phyloP scores from a whole-genome alignment of 2,329 filamentous ascomycete species.

The Rhynchosporium agropyri region DNA sequence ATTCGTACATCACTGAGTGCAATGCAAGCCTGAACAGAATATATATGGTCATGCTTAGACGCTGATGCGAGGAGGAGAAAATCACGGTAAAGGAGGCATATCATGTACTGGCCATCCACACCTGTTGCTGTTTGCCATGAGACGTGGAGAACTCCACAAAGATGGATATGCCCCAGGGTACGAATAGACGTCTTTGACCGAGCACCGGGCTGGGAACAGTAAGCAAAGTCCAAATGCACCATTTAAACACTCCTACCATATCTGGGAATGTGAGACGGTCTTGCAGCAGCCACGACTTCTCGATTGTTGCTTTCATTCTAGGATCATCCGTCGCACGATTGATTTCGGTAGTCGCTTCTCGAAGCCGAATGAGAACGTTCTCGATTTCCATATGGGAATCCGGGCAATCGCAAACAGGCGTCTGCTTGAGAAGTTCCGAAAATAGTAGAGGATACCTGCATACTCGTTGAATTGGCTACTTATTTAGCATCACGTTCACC shows the following conservation, averaged over 20 bases:
- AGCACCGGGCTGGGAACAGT: conserved; percentile 46
- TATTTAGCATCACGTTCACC: conserved; percentile 15
- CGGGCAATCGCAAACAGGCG: conserved; percentile 82
- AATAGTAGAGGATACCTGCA: conserved; percentile 91
- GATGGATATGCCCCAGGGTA: conserved; percentile 74
- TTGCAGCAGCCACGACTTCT: conserved; percentile 84
- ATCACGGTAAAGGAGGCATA: conserved; percentile 80
- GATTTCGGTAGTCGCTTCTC: conserved; percentile 76
- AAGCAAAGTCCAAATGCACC: not conserved
- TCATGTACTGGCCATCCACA: conserved; percentile 78
- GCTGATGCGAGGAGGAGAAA: conserved; percentile 76
- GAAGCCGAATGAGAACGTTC: conserved; percentile 69
- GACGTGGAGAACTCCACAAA: conserved; percentile 83
- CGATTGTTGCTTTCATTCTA: conserved; percentile 67
- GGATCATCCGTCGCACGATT: conserved; percentile 83
- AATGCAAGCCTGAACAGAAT: conserved; percentile 76
- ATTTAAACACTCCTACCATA: conserved; percentile 54
- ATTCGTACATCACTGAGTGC: conserved; percentile 65
- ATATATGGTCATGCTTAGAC: conserved; percentile 64
- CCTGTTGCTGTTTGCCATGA: conserved; percentile 74
- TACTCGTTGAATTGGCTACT: conserved; percentile 84
- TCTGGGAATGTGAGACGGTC: conserved; percentile 76
- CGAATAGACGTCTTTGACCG: conserved; percentile 69
- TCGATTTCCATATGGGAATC: conserved; percentile 80
- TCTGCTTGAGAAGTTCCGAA: conserved; percentile 78